Base-by-base conservation (phyloP, 164 flowering plant genomes). In the Aristolochia contorta region DNA sequence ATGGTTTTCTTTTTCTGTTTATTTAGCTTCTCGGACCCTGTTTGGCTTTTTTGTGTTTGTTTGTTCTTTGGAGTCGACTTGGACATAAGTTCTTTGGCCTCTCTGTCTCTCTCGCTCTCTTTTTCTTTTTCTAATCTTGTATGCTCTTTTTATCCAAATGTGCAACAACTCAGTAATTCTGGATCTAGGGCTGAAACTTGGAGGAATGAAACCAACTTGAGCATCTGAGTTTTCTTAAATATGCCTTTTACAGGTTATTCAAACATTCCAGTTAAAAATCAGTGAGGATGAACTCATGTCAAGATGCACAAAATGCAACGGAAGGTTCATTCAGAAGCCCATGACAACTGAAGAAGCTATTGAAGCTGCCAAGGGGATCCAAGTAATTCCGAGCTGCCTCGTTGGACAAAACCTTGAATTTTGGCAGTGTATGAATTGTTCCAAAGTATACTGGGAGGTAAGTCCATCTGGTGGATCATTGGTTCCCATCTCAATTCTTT, bases 371-470 rank as follows among this genome's bases (percentile, higher is more conserved):
- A 85, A 88, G 69, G 97, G 97, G 54, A 87, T 93, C 69, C 99
- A 93, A 77, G 74, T 74, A 78, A 93, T 93, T 64, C 99, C 97
- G 3, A 63, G 70, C 33, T 93, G 99, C 72, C 72, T 90, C 69
- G 88, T 84, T 61, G 58, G 87, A 74, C 76, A 72, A 70, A 84
- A 90, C 73, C 33, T 90, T 47, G 92, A 90, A 77, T 88, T 93
- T 63, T 93, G 99, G 99, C 91, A 90, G 69, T 90, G 97, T 80
- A 82, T 67, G 74, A 90, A 88, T 53, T 90, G 99, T 77, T 69
- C 71, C 64, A 95, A 93, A 69, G 86, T 90, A 30, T 93, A 90
- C 63, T 93, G 97, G 99, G 99, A 93, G 96, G 99, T 93, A 82
- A 24, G 32, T 47, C 45, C 23, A 16, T 1, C 4, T 16, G 12